A percentile compares a stretch with the other conserved stretches of the same genome.
These are phyloP conservation scores for Monilinia polystroma DNA, from an alignment of 2,329 filamentous ascomycete species.

Conservation along the genomic window DNA sequence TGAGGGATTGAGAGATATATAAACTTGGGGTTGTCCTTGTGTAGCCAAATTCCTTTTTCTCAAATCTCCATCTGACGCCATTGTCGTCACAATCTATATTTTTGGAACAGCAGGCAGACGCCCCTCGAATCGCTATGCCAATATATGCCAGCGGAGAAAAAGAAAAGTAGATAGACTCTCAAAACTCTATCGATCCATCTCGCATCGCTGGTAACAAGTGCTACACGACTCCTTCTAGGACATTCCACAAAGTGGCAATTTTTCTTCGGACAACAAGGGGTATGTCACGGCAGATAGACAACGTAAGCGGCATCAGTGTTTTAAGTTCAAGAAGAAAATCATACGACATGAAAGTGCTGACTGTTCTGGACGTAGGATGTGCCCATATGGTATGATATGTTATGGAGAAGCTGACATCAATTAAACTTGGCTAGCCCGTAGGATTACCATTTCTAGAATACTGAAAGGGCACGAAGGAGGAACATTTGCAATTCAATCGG, in stretches of 20 bases:
- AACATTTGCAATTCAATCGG: neutral
- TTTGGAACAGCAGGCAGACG: neutral
- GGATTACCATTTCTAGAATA: neutral
- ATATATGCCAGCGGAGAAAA: neutral
- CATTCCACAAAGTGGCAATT: neutral
- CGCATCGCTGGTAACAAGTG: conserved; percentile 2
- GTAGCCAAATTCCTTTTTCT: neutral
- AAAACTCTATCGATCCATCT: conserved; percentile 17
- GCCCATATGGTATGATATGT: neutral
- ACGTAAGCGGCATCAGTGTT: neutral
- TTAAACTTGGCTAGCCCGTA: neutral
- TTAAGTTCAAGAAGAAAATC: neutral
- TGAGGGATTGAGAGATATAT: conserved; percentile 4
- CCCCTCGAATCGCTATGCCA: neutral
- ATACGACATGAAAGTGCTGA: conserved; percentile 9
- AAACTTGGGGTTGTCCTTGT: neutral
- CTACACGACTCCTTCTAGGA: neutral
- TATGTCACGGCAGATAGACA: neutral
- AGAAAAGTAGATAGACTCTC: neutral
- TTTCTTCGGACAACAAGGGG: neutral
- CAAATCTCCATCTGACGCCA: neutral
- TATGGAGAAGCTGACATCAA: neutral
- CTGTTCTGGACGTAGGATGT: neutral
- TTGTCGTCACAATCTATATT: conserved; percentile 2
- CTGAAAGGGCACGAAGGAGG: neutral